Evolutionary conservation across 345 rosid species (phyloP).

Genomic region (Sonneratia caseolaris): DNA sequence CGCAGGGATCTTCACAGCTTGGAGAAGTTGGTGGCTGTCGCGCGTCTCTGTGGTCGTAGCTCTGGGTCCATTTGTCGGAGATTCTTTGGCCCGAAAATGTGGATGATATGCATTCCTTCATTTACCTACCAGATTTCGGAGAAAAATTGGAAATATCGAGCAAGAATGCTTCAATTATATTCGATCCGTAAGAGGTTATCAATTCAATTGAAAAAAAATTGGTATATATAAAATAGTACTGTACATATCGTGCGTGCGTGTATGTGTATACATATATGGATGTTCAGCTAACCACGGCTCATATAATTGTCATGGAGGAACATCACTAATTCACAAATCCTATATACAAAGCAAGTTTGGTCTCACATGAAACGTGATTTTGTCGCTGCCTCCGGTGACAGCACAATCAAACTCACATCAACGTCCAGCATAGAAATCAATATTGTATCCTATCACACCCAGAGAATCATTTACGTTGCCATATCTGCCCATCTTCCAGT

Average conservation of each 20-base stretch:
- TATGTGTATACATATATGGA: not conserved
- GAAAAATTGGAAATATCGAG: too few relatives aligned
- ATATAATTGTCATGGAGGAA: not conserved
- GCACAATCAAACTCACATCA: constrained; percentile 17
- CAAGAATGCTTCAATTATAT: too few relatives aligned
- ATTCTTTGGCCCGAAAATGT: constrained; percentile 1
- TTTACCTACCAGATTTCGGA: too few relatives aligned
- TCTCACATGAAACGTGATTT: constrained; percentile 26
- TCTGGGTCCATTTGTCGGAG: constrained; percentile 3
- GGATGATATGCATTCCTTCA: not conserved
- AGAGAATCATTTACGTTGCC: not conserved
- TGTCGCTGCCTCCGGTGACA: constrained; percentile 35
- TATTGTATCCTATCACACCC: constrained; percentile 11
- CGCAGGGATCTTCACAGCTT: too few relatives aligned
- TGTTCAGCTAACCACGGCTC: not conserved
- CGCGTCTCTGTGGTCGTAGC: not conserved
- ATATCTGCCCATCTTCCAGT: not conserved
- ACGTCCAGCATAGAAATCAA: constrained; percentile 27
- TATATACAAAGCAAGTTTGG: not conserved
- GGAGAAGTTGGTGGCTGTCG: constrained; percentile 7
- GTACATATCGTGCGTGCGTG: too few relatives aligned
- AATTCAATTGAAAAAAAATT: too few relatives aligned
- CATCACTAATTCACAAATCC: not conserved
- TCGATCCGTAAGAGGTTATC: too few relatives aligned
- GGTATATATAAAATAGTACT: too few relatives aligned